Conservation (phyloP, 768 basidiomycete species). For the Lanmaoa rubissima region DNA sequence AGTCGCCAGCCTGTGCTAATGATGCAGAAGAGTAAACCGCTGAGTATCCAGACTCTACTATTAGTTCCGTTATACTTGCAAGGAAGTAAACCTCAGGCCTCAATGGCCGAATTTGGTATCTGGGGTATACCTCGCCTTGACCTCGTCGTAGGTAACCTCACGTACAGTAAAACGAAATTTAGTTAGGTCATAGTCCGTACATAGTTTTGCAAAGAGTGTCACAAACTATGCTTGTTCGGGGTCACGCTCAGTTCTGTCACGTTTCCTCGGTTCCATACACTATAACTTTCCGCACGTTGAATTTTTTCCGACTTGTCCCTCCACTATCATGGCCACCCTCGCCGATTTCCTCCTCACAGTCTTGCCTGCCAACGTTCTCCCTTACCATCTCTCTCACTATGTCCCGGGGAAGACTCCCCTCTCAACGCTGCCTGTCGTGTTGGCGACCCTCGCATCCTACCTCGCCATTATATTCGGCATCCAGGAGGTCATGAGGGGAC, state of each 20-base stretch:
- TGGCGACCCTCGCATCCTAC: constrained; percentile 71
- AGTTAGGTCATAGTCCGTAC: too few relatives aligned
- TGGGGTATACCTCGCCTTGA: too few relatives aligned
- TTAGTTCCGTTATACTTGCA: too few relatives aligned
- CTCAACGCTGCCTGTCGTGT: constrained; percentile 63
- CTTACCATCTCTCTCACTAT: constrained; percentile 43
- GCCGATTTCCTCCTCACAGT: constrained; percentile 66
- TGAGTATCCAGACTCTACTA: too few relatives aligned
- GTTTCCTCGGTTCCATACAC: constrained; percentile 16
- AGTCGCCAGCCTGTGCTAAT: too few relatives aligned
- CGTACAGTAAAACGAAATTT: too few relatives aligned
- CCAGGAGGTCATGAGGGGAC: constrained; percentile 79
- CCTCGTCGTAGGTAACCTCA: too few relatives aligned
- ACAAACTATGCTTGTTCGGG: not conserved
- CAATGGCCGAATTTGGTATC: too few relatives aligned
- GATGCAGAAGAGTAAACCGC: too few relatives aligned
- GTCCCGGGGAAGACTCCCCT: constrained; percentile 57
- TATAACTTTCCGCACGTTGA: constrained; percentile 27
- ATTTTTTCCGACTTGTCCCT: constrained; percentile 25
- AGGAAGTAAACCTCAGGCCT: too few relatives aligned
- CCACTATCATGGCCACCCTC: constrained; percentile 61
- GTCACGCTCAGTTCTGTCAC: constrained; percentile 22
- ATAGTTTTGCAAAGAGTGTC: not conserved
- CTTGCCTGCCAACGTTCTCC: constrained; percentile 47
- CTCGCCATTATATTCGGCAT: constrained; percentile 86